Evolutionary conservation across 805 yeast genomes (phyloP).

Genomic region (Ogataea paradorogensis): DNA sequence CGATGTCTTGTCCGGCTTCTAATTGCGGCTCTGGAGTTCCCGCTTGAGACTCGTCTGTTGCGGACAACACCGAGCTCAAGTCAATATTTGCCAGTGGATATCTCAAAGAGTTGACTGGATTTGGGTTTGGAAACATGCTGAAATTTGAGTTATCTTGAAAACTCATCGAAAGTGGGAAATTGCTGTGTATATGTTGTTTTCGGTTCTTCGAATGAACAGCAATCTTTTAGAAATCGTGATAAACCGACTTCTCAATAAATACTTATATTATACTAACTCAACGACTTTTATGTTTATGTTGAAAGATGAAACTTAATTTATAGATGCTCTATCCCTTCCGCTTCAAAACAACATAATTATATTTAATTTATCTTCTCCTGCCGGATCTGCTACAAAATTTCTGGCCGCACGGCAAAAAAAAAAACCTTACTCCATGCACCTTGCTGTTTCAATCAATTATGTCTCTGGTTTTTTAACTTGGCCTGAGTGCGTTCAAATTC

Average conservation of each 20-base stretch:
- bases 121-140: not conserved
- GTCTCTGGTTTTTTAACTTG: slow-evolving; percentile 24
- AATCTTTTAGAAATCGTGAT: not conserved
- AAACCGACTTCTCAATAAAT: no score
- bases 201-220: not conserved
- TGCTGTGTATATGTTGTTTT: slow-evolving; percentile 2
- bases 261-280: no score
- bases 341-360: slow-evolving; percentile 11
- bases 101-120: slow-evolving; percentile 2
- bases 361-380: slow-evolving; percentile 10
- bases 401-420: slow-evolving; percentile 5
- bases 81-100: slow-evolving; percentile 13
- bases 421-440: slow-evolving; percentile 1
- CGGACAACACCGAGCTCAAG: slow-evolving; percentile 16
- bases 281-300: no score
- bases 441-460: slow-evolving; percentile 7
- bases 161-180: slow-evolving; percentile 7
- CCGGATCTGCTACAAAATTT: slow-evolving; percentile 11
- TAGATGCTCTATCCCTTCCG: slow-evolving; percentile 5
- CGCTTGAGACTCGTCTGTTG: not conserved
- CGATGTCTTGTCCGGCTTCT: slow-evolving; percentile 1
- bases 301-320: not conserved
- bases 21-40: not conserved
- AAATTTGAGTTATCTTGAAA: not conserved
- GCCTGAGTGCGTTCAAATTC: slow-evolving; percentile 48